These are phyloP conservation scores for Taphrina confusa DNA, from an alignment of 1,139 yeast genomes.

Conservation along the genomic window DNA sequence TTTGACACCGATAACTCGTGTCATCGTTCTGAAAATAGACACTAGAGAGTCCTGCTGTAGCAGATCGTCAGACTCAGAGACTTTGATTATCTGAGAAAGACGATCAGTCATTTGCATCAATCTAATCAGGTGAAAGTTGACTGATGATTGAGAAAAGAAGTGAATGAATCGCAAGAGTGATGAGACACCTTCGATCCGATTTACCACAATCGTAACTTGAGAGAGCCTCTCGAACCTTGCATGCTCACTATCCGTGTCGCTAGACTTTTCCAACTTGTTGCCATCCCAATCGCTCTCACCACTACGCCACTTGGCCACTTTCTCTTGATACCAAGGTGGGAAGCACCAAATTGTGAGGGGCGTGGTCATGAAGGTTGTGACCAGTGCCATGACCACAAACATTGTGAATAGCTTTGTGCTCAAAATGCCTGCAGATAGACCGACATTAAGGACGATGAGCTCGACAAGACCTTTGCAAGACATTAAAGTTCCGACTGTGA, in stretches of 20 bases:
- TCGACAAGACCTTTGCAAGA: conserved; percentile 73
- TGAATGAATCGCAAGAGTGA: conserved; percentile 34
- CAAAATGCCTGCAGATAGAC: conserved; percentile 68
- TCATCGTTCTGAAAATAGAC: conserved; percentile 34
- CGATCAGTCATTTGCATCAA: conserved; percentile 38
- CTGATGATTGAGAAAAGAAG: conserved; percentile 18
- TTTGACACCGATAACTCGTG: conserved; percentile 24
- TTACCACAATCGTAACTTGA: conserved; percentile 30
- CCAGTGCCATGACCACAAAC: conserved; percentile 78
- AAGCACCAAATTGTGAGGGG: conserved; percentile 63
- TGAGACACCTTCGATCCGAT: conserved; percentile 36
- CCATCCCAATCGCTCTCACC: conserved; percentile 52
- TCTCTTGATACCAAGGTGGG: conserved; percentile 54
- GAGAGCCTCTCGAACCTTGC: not conserved
- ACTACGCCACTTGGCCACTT: conserved; percentile 49
- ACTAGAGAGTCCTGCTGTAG: conserved; percentile 35
- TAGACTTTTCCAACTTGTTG: not conserved
- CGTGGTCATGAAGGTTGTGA: conserved; percentile 72
- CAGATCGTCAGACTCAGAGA: conserved; percentile 36
- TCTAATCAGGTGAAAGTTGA: conserved; percentile 28
- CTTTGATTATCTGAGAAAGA: conserved; percentile 36
- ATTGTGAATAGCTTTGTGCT: conserved; percentile 66
- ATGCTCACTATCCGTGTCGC: not conserved
- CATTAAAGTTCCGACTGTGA: conserved; percentile 79
- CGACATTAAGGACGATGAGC: conserved; percentile 73